These are phyloP conservation scores for Auricularia auricula-judae DNA, from an alignment of 768 basidiomycete genomes.

Conservation along the genomic window DNA sequence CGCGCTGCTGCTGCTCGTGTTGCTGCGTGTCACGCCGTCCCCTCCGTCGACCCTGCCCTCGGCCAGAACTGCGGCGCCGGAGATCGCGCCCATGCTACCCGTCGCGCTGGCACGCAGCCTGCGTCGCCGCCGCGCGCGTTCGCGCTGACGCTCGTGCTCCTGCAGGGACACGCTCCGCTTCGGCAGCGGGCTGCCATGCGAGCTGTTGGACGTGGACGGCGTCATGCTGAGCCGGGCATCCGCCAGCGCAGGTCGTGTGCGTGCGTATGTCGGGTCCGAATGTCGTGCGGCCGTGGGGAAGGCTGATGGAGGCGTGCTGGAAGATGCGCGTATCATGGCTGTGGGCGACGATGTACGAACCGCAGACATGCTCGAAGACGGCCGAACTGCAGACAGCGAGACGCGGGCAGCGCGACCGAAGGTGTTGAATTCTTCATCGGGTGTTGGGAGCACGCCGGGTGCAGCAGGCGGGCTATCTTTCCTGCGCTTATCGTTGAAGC, in stretches of 20 bases:
- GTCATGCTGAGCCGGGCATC: background rate
- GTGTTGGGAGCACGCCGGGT: background rate
- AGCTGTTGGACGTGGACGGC: background rate
- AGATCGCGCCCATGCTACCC: background rate
- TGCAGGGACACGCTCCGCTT: background rate
- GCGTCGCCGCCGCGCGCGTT: background rate
- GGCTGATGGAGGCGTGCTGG: background rate
- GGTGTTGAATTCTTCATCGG: background rate
- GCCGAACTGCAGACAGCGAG: background rate
- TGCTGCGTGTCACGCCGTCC: background rate
- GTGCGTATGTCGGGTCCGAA: background rate
- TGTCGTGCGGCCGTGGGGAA: background rate
- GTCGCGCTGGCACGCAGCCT: background rate
- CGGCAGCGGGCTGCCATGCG: background rate
- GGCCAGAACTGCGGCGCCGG: background rate
- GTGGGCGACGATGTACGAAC: background rate
- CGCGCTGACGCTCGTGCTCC: background rate
- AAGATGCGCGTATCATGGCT: background rate
- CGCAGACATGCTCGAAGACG: background rate
- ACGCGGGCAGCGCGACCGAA: background rate
- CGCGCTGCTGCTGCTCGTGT: background rate
- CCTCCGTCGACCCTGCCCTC: background rate
- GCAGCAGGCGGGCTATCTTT: background rate
- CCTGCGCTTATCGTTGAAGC: too few species aligned
- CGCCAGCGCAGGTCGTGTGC: background rate